Evolutionary conservation across 306 rosid species (phyloP).

Genomic region (Vicia sativa): DNA sequence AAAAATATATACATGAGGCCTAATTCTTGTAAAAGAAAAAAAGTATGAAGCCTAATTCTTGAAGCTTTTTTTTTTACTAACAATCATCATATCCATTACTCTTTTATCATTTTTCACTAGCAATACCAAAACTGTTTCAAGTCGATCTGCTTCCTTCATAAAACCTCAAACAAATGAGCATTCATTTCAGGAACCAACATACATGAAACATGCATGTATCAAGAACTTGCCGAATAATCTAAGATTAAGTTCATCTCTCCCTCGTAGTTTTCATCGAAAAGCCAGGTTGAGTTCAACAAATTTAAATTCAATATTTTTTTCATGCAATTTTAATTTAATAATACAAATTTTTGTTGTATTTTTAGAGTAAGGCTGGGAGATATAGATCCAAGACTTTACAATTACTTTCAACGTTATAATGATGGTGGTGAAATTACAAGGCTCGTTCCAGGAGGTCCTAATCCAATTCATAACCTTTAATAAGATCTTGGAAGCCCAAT

Average conservation of each 20-base stretch:
- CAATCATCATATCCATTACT: not conserved
- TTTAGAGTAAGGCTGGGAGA: not conserved
- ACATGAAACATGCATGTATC: not conserved
- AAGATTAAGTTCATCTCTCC: not conserved
- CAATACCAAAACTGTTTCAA: not conserved
- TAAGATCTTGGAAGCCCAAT: not conserved
- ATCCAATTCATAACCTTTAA: not conserved
- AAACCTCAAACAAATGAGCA: not conserved
- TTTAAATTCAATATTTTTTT: not conserved
- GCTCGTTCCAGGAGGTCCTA: not conserved
- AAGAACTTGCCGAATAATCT: not conserved
- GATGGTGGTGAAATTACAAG: not conserved
- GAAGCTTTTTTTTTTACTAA: too few relatives aligned
- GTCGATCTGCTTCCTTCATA: not conserved
- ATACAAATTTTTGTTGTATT: not conserved
- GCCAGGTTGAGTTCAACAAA: not conserved
- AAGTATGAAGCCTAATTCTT: too few relatives aligned
- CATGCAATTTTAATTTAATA: not conserved
- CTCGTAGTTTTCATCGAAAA: not conserved
- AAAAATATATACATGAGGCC: too few relatives aligned
- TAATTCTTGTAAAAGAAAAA: too few relatives aligned
- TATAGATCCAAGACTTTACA: not conserved
- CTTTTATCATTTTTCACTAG: constrained; percentile 5
- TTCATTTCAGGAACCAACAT: not conserved
- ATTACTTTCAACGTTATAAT: not conserved